Conservation (phyloP, 2,329 filamentous ascomycete genomes). For the Cryphonectria nitschkei region DNA sequence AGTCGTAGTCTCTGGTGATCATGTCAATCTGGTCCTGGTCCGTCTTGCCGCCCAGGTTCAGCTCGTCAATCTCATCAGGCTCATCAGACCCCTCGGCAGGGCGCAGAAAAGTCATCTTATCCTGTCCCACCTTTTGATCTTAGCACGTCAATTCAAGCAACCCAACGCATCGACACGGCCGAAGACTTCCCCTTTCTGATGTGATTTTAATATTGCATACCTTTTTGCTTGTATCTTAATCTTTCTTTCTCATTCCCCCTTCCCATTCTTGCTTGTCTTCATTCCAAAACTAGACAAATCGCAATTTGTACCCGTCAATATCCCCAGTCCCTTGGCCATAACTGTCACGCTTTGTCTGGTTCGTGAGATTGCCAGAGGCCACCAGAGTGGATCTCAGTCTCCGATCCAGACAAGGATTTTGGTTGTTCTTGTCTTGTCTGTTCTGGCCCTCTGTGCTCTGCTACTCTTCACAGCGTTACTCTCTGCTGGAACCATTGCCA, state of each 20-base stretch:
- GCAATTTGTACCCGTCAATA: slow-evolving; percentile 22
- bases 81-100: neutral
- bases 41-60: neutral
- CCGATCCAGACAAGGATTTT: slow-evolving; percentile 13
- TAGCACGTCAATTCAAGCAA: neutral
- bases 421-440: neutral
- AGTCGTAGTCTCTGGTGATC: neutral
- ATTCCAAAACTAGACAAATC: slow-evolving; percentile 11
- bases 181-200: neutral
- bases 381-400: slow-evolving; percentile 24
- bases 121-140: neutral
- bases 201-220: neutral
- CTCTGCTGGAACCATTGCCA: neutral
- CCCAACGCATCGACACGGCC: neutral
- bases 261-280: neutral
- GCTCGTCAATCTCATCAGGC: neutral
- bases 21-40: neutral
- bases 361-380: slow-evolving; percentile 22
- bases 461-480: neutral
- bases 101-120: neutral
- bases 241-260: neutral
- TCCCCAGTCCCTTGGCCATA: slow-evolving; percentile 20
- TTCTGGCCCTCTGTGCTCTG: neutral
- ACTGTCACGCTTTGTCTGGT: slow-evolving; percentile 22
- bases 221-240: neutral